Evolutionary conservation across 148 eudicot genomes (phyloP), one percentile per base, ranked within the genome.

Genomic region (Amaranthus hypochondriacus): DNA sequence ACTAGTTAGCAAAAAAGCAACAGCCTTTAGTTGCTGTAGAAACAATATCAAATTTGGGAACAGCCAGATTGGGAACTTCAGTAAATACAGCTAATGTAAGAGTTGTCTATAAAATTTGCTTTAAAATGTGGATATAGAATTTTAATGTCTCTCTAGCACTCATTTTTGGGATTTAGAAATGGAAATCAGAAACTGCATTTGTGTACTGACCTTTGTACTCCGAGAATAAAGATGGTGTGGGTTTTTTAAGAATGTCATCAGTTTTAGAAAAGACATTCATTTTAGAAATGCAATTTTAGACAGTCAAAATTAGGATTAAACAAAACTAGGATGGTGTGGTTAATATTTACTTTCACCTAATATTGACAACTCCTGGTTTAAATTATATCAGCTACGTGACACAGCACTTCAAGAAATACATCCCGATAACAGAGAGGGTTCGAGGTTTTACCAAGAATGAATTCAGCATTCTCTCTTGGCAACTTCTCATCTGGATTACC

Each of bases 401-500:
- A 28, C 39, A 28, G 62, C 18, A 42, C 7, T 62, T 62, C 10
- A 44, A 10, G 13, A 9, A 42, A 56, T 42, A 57, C n/a, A 46
- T 52, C 2, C 39, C 39, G 65, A 15, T 49, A 48, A 48, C 56
- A 73, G 62, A 6, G 53, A 48, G 50, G 15, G 69, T 69, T 53
- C 18, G 74, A 65, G 60, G 55, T 18, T 52, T 86, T 90, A 95
- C 99, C 96, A 67, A 92, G 77, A 64, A 90, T 79, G 72, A 53
- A 73, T 42, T 85, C 79, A 62, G 83, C 83, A 59, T 84, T 73
- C 5, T 95, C 99, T 18, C 70, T 72, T 46, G 86, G 79, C 67
- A 95, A 77, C 76, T 85, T 83, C 70, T 80, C 83, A 53, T 92
- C 94, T 50, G 92, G 92, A 58, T 80, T 73, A n/a, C 39, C 77